Percentiles rank a stretch among this genome's conserved stretches.
Evolutionary conservation across 2,329 filamentous ascomycete species (phyloP).

Genomic region (Neoarthrinium moseri): DNA sequence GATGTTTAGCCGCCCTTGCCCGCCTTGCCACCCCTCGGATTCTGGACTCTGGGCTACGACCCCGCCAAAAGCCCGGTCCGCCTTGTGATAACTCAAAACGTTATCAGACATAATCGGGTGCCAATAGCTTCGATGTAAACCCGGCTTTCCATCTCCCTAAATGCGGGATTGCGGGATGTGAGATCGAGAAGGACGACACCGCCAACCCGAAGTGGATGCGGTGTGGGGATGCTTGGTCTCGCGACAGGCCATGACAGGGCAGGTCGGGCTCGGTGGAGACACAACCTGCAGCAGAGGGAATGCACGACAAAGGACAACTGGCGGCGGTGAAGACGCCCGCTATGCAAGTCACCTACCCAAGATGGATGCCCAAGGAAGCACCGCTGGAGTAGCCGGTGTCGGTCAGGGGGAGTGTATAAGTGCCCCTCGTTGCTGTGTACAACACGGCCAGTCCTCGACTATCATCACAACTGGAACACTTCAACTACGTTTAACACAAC

Average conservation of each 20-base stretch:
- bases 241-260: background rate
- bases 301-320: constrained; percentile 6
- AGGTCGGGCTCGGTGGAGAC: background rate
- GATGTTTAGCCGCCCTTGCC: background rate
- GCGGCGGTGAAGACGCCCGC: constrained; percentile 2
- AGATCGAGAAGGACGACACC: constrained; percentile 3
- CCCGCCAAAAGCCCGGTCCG: background rate
- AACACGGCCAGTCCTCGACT: background rate
- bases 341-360: constrained; percentile 4
- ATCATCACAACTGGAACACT: background rate
- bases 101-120: background rate
- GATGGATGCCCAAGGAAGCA: constrained; percentile 5
- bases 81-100: background rate
- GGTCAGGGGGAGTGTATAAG: constrained; percentile 2
- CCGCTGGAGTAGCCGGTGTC: constrained; percentile 3
- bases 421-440: background rate
- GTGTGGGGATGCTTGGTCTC: background rate
- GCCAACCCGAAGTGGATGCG: constrained; percentile 6
- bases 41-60: background rate
- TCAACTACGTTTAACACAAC: background rate
- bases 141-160: background rate
- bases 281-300: background rate
- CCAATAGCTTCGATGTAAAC: background rate
- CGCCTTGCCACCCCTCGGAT: background rate
- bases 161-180: constrained; percentile 1